Conservation (phyloP, 352 stramenopile genomes). For the Phytophthora colocasiae region DNA sequence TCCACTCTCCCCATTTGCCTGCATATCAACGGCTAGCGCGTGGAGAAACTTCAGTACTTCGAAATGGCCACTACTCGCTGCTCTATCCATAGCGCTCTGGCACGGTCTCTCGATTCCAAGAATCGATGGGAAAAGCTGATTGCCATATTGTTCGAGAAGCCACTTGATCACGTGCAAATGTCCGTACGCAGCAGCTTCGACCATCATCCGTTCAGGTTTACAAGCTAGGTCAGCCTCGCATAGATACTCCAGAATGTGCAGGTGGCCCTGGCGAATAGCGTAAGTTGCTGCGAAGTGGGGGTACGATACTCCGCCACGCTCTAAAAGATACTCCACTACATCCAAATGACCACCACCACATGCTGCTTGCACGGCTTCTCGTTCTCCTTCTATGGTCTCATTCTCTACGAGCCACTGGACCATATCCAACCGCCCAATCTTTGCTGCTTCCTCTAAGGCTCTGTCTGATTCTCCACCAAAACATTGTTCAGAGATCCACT, state of each 20-base stretch:
- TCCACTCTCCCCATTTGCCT: conserved; percentile 4
- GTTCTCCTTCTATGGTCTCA: background rate
- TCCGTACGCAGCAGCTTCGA: conserved; percentile 3
- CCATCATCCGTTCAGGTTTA: no score
- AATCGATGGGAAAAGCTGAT: conserved; percentile 12
- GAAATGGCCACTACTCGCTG: conserved; percentile 14
- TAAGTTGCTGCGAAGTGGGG: no score
- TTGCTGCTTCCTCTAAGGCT: conserved; percentile 9
- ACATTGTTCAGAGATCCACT: conserved; percentile 14
- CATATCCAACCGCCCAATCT: conserved; percentile 13
- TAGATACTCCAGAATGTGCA: no score
- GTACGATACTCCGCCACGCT: background rate
- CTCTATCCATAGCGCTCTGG: conserved; percentile 22
- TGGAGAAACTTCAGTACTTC: conserved; percentile 18
- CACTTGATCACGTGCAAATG: conserved; percentile 20
- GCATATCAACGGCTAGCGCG: conserved; percentile 4
- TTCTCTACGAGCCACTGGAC: conserved; percentile 12
- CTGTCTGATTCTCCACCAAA: conserved; percentile 3
- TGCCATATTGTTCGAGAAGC: conserved; percentile 9
- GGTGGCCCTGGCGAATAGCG: no score
- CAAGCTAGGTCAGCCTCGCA: no score
- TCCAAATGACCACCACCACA: conserved; percentile 7
- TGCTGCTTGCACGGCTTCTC: conserved; percentile 5
- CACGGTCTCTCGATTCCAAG: background rate
- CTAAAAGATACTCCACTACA: conserved; percentile 11